Evolutionary conservation across 441 rosid species (phyloP), one percentile per base, ranked within the genome.

Genomic region (Euphorbia celastroides): DNA sequence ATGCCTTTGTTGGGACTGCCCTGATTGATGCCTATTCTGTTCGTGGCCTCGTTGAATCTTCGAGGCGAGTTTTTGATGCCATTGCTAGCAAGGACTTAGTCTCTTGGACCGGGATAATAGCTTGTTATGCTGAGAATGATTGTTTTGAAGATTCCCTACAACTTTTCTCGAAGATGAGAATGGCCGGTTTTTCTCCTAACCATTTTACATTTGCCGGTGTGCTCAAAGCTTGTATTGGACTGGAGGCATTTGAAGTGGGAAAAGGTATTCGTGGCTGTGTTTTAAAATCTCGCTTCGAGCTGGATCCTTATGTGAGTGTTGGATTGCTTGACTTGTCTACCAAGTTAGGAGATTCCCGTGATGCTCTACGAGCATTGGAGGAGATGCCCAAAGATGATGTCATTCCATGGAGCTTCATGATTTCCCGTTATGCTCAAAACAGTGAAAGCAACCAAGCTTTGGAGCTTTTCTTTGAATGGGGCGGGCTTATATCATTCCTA

Each of bases 351-450:
- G 74, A 84, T 60, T 70, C 78, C 76, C 56, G 65, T 59, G 71
- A 70, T 77, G 88, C 85, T 64, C 67, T 72, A 10, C 69, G 19
- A 66, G 80, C 87, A 32, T 94, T 94, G 68, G 84, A 84, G 59
- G 89, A 85, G 79, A 79, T 94, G 71, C 92, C 91, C 27, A 87
- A 83, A 66, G 69, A 68, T 44, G 85, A 94, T 77, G 96, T 88
- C 60, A 72, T 89, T 69, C 86, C 86, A 50, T 94, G 99, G 97
- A 94, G 96, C 76, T 90, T 89, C 74, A 86, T 94, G 97, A 87
- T 92, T 74, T 80, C 92, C 9, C 78, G 94, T 32, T 80, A 81
- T 77, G 84, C 96, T 60, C 96, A 87, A 74, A 84, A 72, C 68
- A 77, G 73, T 11, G 80, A 66, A 58, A 83, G 88, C 70, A 20